These are phyloP conservation scores for Butyriboletus appendiculatus DNA, from an alignment of 1,284 basidiomycete genomes.

Conservation along the genomic window DNA sequence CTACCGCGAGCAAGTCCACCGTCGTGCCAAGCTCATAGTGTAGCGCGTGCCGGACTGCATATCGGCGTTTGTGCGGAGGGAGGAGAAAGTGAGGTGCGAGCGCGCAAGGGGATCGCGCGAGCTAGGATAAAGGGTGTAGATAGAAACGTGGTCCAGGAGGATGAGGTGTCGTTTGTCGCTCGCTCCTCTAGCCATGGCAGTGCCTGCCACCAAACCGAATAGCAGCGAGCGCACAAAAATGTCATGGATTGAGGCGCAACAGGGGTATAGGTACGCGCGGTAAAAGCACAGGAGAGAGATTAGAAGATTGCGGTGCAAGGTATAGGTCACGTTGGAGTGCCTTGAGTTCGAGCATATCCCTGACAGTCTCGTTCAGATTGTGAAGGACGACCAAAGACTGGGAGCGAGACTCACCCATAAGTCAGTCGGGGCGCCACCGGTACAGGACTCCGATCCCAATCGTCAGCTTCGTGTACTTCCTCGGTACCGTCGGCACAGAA, in stretches of 20 bases:
- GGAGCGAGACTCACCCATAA: slow-evolving; percentile 47
- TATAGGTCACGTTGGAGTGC: slow-evolving; percentile 60
- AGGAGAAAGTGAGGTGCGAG: background rate
- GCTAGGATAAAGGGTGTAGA: background rate
- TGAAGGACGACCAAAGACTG: background rate
- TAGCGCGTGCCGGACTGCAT: too few species aligned
- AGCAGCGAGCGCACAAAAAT: background rate
- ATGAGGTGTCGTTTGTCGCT: background rate
- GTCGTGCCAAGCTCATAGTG: too few species aligned
- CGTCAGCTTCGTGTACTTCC: slow-evolving; percentile 61
- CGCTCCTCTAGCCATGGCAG: too few species aligned
- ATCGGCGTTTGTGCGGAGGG: background rate
- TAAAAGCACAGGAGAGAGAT: slow-evolving; percentile 41
- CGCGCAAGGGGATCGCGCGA: background rate
- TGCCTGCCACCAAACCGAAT: background rate
- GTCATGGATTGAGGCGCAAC: slow-evolving; percentile 42
- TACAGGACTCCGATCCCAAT: slow-evolving; percentile 67
- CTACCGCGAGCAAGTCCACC: too few species aligned
- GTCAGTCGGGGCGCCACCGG: slow-evolving; percentile 50
- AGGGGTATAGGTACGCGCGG: slow-evolving; percentile 54
- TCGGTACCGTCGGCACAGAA: slow-evolving; percentile 54
- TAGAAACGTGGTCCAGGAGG: background rate
- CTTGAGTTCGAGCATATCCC: slow-evolving; percentile 64
- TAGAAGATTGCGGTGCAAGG: slow-evolving; percentile 46
- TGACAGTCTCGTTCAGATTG: slow-evolving; percentile 25